Evolutionary conservation across 2,329 filamentous ascomycete species (phyloP).

Genomic region (Neofusicoccum laricinum): DNA sequence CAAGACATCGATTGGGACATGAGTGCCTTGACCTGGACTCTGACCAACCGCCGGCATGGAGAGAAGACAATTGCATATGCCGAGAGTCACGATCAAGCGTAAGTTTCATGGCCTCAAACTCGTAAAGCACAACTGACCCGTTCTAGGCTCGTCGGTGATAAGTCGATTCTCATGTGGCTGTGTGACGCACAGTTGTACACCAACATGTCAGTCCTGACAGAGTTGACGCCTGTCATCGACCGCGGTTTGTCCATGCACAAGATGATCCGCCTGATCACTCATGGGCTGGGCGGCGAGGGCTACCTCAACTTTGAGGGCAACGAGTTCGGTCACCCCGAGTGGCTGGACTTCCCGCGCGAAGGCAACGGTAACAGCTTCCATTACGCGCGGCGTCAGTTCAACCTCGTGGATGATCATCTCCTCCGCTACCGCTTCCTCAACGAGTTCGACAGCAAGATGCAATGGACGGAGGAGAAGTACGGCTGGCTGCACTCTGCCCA

Average conservation of each 20-base stretch:
- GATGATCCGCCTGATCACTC: conserved; percentile 92
- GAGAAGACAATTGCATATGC: conserved; percentile 99
- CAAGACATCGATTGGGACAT: conserved; percentile 92
- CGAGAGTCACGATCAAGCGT: conserved; percentile 97
- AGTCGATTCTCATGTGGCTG: conserved; percentile 95
- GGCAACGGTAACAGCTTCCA: conserved; percentile 93
- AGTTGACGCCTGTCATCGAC: conserved; percentile 84
- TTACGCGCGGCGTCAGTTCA: conserved; percentile 90
- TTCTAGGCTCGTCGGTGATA: conserved; percentile 87
- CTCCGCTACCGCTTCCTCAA: conserved; percentile 90
- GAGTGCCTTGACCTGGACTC: conserved; percentile 74
- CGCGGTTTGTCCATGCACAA: conserved; percentile 93
- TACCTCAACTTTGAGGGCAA: conserved; percentile 99
- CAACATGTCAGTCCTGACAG: conserved; percentile 84
- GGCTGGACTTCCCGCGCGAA: conserved; percentile 95
- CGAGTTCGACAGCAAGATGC: conserved; percentile 91
- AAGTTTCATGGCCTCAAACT: conserved; percentile 62
- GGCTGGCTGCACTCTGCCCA: conserved; percentile 85
- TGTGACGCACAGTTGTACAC: conserved; percentile 98
- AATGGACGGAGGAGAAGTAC: conserved; percentile 79
- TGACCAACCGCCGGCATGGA: conserved; percentile 89
- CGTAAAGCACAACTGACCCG: conserved; percentile 80
- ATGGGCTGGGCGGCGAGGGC: conserved; percentile 87
- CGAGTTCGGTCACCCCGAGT: conserved; percentile 97
- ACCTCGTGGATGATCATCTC: conserved; percentile 80